Evolutionary conservation across 1,139 yeast species (phyloP), one percentile per base, ranked within the genome.

Genomic region (Zhuliangozyma blackwelliae): DNA sequence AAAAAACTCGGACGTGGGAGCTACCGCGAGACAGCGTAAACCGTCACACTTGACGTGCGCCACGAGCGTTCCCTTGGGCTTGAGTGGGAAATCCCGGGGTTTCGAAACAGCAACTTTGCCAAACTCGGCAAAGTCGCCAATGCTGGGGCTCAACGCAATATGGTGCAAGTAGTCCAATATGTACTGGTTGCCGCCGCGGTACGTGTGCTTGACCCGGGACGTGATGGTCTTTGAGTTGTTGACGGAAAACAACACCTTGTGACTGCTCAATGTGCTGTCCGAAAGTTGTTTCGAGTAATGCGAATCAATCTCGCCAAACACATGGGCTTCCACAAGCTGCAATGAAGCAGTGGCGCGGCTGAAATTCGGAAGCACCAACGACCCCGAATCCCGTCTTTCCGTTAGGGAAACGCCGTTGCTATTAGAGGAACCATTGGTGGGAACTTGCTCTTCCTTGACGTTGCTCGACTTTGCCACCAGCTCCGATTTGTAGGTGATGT

Each of bases 101-200:
- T 19, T 31, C 19, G 22, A 31, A 20, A 27, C 29, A 29, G 8
- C 43, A 41, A 35, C 12, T 23, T 33, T 41, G 2, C 94, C 94
- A 68, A 87, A 86, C 47, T 85, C 94, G n/a, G 72, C 59, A 44
- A 80, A 82, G 39, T 80, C 81, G 27, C 71, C 70, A 32, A 82
- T 52, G 1, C 73, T 61, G 1, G 89, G 85, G 26, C 72, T 78
- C 40, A 81, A 69, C 13, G 67, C 65, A 28, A 81, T 65, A 10
- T 66, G 69, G 9, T 68, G 65, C 39, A 89, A 64, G 50, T 75
- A 81, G 34, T 72, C 71, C 40, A 76, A 55, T 27, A 89, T 77
- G 42, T 74, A 79, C 1, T 82, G 82, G 47, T 84, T 83, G 29
- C 65, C 59, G 0, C 96, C 96, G 1, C 61, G 65, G 51, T 84